A percentile compares a stretch with the other conserved stretches of the same genome.
These are phyloP conservation scores for Bothriochloa decipiens DNA, from an alignment of 176 grass and related monocot species.

Conservation along the genomic window DNA sequence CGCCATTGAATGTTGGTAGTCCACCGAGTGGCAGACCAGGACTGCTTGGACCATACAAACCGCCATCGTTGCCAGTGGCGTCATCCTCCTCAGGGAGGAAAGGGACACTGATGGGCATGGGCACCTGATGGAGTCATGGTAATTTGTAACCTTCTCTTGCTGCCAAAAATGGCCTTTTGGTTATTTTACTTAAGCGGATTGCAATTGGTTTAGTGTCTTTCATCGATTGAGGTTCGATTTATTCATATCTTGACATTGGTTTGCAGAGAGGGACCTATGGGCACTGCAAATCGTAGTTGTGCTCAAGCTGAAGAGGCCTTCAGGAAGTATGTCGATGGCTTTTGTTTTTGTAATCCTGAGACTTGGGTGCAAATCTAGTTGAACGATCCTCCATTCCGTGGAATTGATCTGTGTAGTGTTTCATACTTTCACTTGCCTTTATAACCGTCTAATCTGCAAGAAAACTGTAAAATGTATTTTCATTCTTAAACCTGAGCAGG, in stretches of 20 bases:
- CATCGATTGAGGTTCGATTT: not conserved
- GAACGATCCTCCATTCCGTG: not conserved
- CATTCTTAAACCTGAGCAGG: not conserved
- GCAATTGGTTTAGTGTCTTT: not conserved
- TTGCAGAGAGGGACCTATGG: not conserved
- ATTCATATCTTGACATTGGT: not conserved
- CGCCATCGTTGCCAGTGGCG: not conserved
- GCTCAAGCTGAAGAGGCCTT: not conserved
- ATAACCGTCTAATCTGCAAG: not conserved
- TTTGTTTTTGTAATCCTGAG: not conserved
- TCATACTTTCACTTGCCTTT: not conserved
- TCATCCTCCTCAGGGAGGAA: not conserved
- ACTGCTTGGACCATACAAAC: slow-evolving; percentile 44
- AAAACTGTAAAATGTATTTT: not conserved
- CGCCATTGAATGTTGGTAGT: too few species aligned
- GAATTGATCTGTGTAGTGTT: not conserved
- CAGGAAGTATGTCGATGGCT: not conserved
- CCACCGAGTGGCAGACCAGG: not conserved
- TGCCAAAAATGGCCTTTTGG: not conserved
- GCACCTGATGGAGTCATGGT: slow-evolving; percentile 35
- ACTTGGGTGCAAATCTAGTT: not conserved
- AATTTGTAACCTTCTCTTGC: slow-evolving; percentile 31
- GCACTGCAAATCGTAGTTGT: not conserved
- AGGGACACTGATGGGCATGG: not conserved
- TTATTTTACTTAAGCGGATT: not conserved